Evolutionary conservation across 1,284 basidiomycete genomes (phyloP), one percentile per base, ranked within the genome.

Genomic region (Farysia itapuensis): DNA sequence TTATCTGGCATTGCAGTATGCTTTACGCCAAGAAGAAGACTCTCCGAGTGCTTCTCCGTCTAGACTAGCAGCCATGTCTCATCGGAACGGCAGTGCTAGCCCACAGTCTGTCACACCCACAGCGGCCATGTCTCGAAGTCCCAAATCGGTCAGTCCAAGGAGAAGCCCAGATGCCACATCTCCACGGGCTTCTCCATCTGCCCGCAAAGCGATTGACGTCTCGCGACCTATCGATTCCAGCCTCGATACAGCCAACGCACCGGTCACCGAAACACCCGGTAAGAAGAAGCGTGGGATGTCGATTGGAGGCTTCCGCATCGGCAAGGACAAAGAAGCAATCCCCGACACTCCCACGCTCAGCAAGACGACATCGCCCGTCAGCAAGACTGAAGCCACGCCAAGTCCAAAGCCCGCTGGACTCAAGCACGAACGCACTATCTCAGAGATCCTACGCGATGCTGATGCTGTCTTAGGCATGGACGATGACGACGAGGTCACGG

Each of bases 361-460:
- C n/a, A 44, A 32, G 35, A 35, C 37, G 14, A 39, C 25, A 32
- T 35, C 38, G 5, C 42, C 38, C 32, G 15, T 32, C n/a, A 23
- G 18, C 8, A 35, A 20, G 24, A 33, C 28, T 34, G 31, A 47
- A 28, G 20, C 29, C 9, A 18, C 12, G 23, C 43, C 30, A 19
- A 26, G 21, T 7, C 16, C 35, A 26, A 16, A 7, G 23, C 34
- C 34, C 6, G 32, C 13, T 9, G 9, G 24, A 6, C 25, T 39
- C 20, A 41, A 44, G 3, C 63, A 63, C 36, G 49, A 65, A 31
- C 43, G 63, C n/a, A 65, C 58, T 36, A 65, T 65, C 18, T 61
- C 58, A 18, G 35, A 65, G 30, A 65, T 65, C 20, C 48, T 65
- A 8, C 29, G 63, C 11, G 63, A 65, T 19, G 63, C 63, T 2